Conservation (phyloP, 176 grass and related monocot genomes). For the Chrysopogon serrulatus region DNA sequence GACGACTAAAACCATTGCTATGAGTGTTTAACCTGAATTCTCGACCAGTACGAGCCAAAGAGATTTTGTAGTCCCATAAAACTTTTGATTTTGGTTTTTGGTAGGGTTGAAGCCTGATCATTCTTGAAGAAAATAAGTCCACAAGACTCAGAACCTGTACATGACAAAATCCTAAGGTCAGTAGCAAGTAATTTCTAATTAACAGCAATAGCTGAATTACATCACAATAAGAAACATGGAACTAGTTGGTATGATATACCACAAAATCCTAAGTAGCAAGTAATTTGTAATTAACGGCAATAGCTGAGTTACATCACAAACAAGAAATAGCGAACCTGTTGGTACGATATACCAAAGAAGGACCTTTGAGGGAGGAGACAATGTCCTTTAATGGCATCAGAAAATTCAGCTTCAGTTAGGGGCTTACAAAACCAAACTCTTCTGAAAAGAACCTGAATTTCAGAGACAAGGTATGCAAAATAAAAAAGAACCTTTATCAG, state of each 20-base stretch:
- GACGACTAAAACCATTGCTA: neutral
- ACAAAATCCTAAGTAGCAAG: slow-evolving; percentile 33
- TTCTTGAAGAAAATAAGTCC: slow-evolving; percentile 50
- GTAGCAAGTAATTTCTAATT: slow-evolving; percentile 21
- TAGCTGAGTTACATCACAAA: slow-evolving; percentile 3
- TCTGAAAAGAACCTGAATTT: slow-evolving; percentile 57
- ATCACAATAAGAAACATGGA: slow-evolving; percentile 20
- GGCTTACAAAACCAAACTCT: slow-evolving; percentile 68
- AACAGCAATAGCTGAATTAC: neutral
- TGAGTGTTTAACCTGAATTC: neutral
- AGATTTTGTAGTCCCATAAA: slow-evolving; percentile 42
- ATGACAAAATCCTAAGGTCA: slow-evolving; percentile 33
- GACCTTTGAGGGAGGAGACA: slow-evolving; percentile 37
- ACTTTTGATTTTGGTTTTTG: slow-evolving; percentile 39
- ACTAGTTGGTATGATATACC: slow-evolving; percentile 54
- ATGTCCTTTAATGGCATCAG: slow-evolving; percentile 34
- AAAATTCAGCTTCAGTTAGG: slow-evolving; percentile 49
- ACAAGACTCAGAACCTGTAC: slow-evolving; percentile 56
- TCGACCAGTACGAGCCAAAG: slow-evolving; percentile 30
- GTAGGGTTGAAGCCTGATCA: slow-evolving; percentile 32
- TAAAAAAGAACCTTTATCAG: slow-evolving; percentile 11
- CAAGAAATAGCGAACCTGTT: slow-evolving; percentile 41
- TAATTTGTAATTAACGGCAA: neutral
- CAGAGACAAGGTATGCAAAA: slow-evolving; percentile 5
- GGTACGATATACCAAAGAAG: slow-evolving; percentile 51